phyloP scores from a whole-genome alignment of 2,329 filamentous ascomycete genomes.

The Talaromyces sp. region DNA sequence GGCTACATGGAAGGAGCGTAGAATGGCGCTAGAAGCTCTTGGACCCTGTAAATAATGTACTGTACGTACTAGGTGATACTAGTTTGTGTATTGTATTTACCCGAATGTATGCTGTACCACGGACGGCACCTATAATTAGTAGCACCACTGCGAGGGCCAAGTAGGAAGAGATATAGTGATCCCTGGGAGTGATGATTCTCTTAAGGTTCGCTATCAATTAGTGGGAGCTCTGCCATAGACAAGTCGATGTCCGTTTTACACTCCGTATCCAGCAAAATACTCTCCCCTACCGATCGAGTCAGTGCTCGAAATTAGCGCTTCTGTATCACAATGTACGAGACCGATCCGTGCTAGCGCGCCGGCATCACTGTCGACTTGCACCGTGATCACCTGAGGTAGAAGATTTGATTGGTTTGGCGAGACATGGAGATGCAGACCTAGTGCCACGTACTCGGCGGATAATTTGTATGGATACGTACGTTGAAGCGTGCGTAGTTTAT shows the following conservation, averaged over 20 bases:
- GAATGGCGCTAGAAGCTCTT: constrained; percentile 16
- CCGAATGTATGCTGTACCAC: background rate
- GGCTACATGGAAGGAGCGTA: constrained; percentile 15
- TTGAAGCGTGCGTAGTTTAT: background rate
- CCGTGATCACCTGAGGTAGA: background rate
- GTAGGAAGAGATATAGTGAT: background rate
- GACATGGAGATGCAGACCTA: too few species aligned
- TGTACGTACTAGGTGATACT: background rate
- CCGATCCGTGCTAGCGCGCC: background rate
- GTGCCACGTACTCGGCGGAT: background rate
- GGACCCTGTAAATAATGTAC: background rate
- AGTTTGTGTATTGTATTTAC: background rate
- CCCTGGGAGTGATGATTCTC: too few species aligned
- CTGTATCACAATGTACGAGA: background rate
- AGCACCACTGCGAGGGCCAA: background rate
- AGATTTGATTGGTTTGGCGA: background rate
- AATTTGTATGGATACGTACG: background rate
- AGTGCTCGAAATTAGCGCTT: background rate
- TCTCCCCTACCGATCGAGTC: background rate
- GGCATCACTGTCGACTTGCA: background rate
- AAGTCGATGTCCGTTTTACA: background rate
- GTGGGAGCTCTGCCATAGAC: background rate
- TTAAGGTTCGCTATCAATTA: background rate
- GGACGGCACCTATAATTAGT: background rate
- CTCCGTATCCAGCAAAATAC: background rate